Conservation (phyloP, 202 grass and related monocot genomes). For the Sporobolus alterniflorus region DNA sequence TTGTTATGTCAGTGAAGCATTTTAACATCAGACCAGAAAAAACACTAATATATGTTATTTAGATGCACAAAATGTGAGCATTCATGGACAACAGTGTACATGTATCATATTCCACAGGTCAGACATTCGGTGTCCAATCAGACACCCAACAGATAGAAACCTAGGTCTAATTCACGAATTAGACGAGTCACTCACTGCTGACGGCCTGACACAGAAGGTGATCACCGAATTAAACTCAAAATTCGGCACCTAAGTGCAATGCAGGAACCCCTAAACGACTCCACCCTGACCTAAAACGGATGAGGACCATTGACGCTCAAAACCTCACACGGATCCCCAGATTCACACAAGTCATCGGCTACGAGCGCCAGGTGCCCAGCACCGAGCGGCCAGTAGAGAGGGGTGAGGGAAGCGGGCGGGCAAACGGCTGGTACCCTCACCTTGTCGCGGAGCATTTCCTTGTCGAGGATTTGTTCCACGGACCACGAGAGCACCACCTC, state of each 20-base stretch:
- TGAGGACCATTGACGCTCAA: neutral
- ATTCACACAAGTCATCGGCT: conserved; percentile 12
- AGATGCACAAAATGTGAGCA: neutral
- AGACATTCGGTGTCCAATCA: neutral
- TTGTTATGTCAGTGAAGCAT: conserved; percentile 6
- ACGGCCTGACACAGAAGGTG: neutral
- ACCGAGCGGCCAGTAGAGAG: conserved; percentile 19
- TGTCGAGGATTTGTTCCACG: conserved; percentile 62
- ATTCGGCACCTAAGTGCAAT: conserved; percentile 7
- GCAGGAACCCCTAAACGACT: conserved; percentile 3
- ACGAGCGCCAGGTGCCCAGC: neutral
- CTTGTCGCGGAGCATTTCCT: conserved; percentile 74
- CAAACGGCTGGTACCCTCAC: conserved; percentile 23
- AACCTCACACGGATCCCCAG: conserved; percentile 20
- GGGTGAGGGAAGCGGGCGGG: neutral
- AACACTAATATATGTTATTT: neutral
- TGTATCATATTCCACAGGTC: neutral
- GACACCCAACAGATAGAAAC: neutral
- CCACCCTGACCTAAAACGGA: neutral
- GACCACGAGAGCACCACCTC: conserved; percentile 78
- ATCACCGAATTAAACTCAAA: neutral
- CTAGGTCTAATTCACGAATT: too few species aligned
- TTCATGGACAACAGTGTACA: neutral
- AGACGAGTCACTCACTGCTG: neutral
- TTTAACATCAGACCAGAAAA: conserved; percentile 7